Evolutionary conservation across 2,329 filamentous ascomycete species (phyloP), one percentile per base, ranked within the genome.

Genomic region (Cytospora piceicola): DNA sequence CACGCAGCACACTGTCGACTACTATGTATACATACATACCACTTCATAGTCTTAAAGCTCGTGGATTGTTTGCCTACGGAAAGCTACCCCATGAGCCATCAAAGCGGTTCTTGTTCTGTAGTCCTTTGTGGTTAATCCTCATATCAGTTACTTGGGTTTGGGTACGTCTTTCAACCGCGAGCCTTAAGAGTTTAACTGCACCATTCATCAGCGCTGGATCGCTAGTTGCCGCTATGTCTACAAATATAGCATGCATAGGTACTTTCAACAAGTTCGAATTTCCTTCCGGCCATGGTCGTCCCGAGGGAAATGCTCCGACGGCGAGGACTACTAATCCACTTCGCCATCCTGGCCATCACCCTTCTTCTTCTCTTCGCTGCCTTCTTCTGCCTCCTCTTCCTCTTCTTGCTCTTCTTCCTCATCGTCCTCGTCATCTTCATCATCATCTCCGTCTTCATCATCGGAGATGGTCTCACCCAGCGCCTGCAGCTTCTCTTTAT

Each of bases 401-500:
- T 74, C 75, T 32, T 77, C 76, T n/a, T n/a, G n/a, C 53, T 79
- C 78, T 8, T 80, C 79, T 2, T 82, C 80, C 0, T 82, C 82
- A 1, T 83, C 85, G 0, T 84, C 85, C 0, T 82, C 84, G 0
- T 85, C 83, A 0, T 85, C 83, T 0, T 84, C 83, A 0, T 84
- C 84, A 0, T 83, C 85, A 0, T 85, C 86, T 0, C 88, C 89
- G 22, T 89, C 89, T 69, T 93, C 91, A n/a, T 81, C 90, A 69
- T 94, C 92, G 1, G 91, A 93, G 12, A 94, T 87, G 67, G 82
- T 81, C 73, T 92, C 85, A 3, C 90, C 90, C 22, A 93, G 80
- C 27, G 83, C 85, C 71, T 85, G 84, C 17, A 93, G 80, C 58
- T 86, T 61, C 36, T 90, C 90, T 83, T 92, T 94, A 74, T 94